Conservation (phyloP, 2,329 filamentous ascomycete species). For the Exserohilum rostratum region DNA sequence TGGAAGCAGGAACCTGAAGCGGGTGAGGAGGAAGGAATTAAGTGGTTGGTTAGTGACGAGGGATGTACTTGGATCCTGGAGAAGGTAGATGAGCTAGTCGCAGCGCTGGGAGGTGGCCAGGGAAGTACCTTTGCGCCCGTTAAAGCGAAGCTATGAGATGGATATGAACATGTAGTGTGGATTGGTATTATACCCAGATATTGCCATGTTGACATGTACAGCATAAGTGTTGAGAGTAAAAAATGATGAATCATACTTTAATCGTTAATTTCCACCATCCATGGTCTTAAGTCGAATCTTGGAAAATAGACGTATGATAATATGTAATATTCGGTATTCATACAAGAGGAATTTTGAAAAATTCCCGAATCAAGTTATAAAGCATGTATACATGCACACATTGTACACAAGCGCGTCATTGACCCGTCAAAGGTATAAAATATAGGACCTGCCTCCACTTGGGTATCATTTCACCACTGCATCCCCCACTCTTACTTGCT, state of each 20-base stretch:
- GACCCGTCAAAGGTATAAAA: too few species aligned
- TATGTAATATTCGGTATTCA: too few species aligned
- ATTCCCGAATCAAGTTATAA: too few species aligned
- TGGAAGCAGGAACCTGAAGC: constrained; percentile 56
- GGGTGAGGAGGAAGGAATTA: constrained; percentile 59
- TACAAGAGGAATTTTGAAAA: too few species aligned
- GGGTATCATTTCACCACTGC: not conserved
- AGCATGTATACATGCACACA: too few species aligned
- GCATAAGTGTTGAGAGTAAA: not conserved
- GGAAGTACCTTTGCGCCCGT: constrained; percentile 41
- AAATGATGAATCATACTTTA: not conserved
- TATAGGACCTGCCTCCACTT: too few species aligned
- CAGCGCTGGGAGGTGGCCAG: constrained; percentile 35
- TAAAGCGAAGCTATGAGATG: constrained; percentile 31
- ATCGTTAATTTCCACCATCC: too few species aligned
- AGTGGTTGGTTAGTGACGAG: constrained; percentile 69
- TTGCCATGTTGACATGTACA: not conserved
- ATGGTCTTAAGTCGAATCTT: too few species aligned
- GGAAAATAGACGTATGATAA: too few species aligned
- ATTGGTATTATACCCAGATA: not conserved
- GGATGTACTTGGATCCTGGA: constrained; percentile 68
- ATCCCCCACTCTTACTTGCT: constrained; percentile 1
- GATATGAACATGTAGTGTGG: not conserved
- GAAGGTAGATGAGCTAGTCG: constrained; percentile 66
- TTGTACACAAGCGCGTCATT: too few species aligned